Evolutionary conservation across 306 rosid species (phyloP).

Genomic region (Fagus sylvatica): DNA sequence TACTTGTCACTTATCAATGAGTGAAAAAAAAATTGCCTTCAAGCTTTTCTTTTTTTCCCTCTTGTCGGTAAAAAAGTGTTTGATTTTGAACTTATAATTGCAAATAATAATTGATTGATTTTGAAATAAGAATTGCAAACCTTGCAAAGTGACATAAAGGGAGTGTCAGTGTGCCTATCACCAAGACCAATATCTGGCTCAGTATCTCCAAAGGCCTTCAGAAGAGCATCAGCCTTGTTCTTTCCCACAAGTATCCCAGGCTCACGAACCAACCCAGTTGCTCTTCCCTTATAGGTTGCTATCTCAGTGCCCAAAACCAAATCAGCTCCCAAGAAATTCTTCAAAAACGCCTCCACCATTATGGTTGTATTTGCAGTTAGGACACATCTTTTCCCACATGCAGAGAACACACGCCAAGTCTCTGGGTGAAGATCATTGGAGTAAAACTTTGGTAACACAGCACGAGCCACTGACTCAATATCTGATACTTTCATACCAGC

Average conservation of each 20-base stretch:
- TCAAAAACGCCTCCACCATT: constrained; percentile 79
- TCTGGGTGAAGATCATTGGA: constrained; percentile 56
- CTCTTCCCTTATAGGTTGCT: constrained; percentile 49
- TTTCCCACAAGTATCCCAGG: constrained; percentile 70
- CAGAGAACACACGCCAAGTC: constrained; percentile 69
- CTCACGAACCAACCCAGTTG: constrained; percentile 57
- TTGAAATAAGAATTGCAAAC: constrained; percentile 25
- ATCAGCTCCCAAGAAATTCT: constrained; percentile 69
- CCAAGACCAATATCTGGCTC: constrained; percentile 76
- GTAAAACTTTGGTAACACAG: constrained; percentile 81
- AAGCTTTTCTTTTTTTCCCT: too few relatives aligned
- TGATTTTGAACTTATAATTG: neutral
- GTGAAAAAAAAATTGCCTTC: too few relatives aligned
- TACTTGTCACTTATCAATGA: too few relatives aligned
- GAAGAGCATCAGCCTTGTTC: constrained; percentile 58
- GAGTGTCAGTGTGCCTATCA: constrained; percentile 66
- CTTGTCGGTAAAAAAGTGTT: neutral
- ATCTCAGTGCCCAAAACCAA: constrained; percentile 70
- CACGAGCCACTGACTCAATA: constrained; percentile 72
- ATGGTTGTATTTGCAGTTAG: constrained; percentile 76
- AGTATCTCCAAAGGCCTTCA: constrained; percentile 45
- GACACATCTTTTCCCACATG: constrained; percentile 63
- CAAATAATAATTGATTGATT: neutral
- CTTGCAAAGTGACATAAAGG: constrained; percentile 80
- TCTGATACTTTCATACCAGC: constrained; percentile 51